Base-by-base conservation (phyloP, 306 rosid genomes). In the Quercus glauca region DNA sequence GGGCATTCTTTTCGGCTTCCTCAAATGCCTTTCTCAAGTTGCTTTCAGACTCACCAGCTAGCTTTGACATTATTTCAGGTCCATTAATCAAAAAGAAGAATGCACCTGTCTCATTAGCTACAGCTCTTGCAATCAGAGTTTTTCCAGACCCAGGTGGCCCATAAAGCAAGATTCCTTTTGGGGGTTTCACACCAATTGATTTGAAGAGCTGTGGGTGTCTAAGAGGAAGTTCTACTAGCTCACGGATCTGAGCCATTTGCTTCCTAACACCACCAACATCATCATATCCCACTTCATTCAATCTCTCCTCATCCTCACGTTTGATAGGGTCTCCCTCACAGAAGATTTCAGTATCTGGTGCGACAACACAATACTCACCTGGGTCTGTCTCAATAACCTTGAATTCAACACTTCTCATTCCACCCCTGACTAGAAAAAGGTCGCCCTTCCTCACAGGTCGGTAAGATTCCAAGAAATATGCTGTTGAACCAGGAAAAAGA, bases 191-290 rank as follows among this genome's bases (percentile, higher is more conserved):
- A 73, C 92, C 94, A 71, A 88, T 90, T 71, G 92, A 76, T 78
- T 87, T 88, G 85, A 90, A 90, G 73, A 90, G 92, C 45, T 88
- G 94, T 8, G 95, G 95, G 73, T 91, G 92, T 75, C 92, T 87
- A 53, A 91, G 95, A 56, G 95, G 95, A 73, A 91, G 88, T 64
- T 91, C 92, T 3, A 91, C 95, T 5, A 89, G 80, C 78, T 91
- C 92, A 3, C 91, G 92, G n/a, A 91, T 91, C 78, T 91, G 92
- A 73, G 93, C 92, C 96, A 91, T 91, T 79, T 89, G 96, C 78
- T 89, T 91, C 85, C 93, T 84, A 58, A 91, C 95, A 76, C 92
- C 95, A 56, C 95, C 95, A 82, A 86, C 91, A 83, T 88, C 90
- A 88, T 90, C 92, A 79, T 90, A 88, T 49, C 94, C 91, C 33